These are phyloP conservation scores for Picochlorum sp. DNA, from an alignment of 139 green algal genomes.

Conservation along the genomic window DNA sequence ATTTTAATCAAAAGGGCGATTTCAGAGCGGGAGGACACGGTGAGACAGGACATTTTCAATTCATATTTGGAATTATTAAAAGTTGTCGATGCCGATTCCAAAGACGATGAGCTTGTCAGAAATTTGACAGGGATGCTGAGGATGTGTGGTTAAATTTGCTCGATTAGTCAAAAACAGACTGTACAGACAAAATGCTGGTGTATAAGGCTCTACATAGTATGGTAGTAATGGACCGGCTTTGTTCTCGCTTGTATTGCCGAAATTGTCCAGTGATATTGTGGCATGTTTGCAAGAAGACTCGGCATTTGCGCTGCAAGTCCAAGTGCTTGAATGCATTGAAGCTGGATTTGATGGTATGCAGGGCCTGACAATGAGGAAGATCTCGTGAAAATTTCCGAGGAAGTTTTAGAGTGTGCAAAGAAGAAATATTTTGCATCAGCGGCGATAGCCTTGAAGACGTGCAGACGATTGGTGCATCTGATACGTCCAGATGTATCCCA, in stretches of 20 bases:
- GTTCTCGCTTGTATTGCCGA: slow-evolving; percentile 37
- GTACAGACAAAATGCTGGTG: too few relatives aligned
- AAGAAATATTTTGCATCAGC: slow-evolving; percentile 92
- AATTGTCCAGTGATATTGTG: slow-evolving; percentile 57
- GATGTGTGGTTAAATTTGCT: not conserved
- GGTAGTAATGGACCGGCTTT: not conserved
- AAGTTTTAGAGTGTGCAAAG: slow-evolving; percentile 38
- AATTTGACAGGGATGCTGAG: slow-evolving; percentile 7
- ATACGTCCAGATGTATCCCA: slow-evolving; percentile 36
- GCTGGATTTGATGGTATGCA: slow-evolving; percentile 39
- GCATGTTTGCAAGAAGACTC: slow-evolving; percentile 61
- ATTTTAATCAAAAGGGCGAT: slow-evolving; percentile 66
- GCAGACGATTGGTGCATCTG: slow-evolving; percentile 65
- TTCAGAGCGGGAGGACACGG: slow-evolving; percentile 85
- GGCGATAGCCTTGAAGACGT: slow-evolving; percentile 76
- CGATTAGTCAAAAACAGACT: too few relatives aligned
- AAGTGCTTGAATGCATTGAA: slow-evolving; percentile 83
- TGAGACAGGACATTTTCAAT: slow-evolving; percentile 73
- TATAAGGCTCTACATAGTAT: not conserved
- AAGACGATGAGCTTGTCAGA: not conserved
- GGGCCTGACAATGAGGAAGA: slow-evolving; percentile 46
- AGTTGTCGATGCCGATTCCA: slow-evolving; percentile 27
- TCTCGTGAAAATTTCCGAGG: slow-evolving; percentile 40
- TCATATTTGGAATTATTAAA: slow-evolving; percentile 64
- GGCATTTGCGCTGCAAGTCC: slow-evolving; percentile 67